Conservation (phyloP, 257 asterid species). For the Nicotiana paniculata region DNA sequence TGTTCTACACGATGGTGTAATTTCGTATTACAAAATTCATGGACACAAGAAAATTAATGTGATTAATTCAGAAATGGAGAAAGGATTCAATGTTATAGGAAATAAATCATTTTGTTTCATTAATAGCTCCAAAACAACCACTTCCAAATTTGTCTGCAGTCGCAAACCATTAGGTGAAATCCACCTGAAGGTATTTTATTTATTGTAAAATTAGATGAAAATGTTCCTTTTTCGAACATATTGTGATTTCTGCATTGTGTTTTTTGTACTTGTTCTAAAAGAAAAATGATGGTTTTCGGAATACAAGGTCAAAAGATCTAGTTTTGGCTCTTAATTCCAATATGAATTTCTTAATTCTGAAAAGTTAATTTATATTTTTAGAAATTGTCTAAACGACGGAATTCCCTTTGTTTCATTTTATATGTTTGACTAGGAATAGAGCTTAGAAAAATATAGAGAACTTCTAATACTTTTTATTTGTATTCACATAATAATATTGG, state of each 20-base stretch:
- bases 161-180: conserved; percentile 16
- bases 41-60: conserved; percentile 6
- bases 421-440: too few species aligned
- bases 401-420: too few species aligned
- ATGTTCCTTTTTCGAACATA: background rate
- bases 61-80: conserved; percentile 3
- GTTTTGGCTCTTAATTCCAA: background rate
- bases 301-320: background rate
- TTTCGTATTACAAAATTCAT: conserved; percentile 16
- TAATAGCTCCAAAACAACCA: background rate
- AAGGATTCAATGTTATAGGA: conserved; percentile 3
- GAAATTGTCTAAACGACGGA: too few species aligned
- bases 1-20: conserved; percentile 18
- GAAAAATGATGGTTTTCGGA: background rate
- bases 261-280: background rate
- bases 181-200: conserved; percentile 14
- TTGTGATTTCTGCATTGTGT: background rate
- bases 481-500: too few species aligned
- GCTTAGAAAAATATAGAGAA: too few species aligned
- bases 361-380: too few species aligned
- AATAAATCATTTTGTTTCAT: conserved; percentile 9
- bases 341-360: background rate
- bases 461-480: too few species aligned
- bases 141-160: background rate
- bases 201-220: background rate